phyloP scores from a whole-genome alignment of 305 asterid species.

The Fraxinus floribunda region DNA sequence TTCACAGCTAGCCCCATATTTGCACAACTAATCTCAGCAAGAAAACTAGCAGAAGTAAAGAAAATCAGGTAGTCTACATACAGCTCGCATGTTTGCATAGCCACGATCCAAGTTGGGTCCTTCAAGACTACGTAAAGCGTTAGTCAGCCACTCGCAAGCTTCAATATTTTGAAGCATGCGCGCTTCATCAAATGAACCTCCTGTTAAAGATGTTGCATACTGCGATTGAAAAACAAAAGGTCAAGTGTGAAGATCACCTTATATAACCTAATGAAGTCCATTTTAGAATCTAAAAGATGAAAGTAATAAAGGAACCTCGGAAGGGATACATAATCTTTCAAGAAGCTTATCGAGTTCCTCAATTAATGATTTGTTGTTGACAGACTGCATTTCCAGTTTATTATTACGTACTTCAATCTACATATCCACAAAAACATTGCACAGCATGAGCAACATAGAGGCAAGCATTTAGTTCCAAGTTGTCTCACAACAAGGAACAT shows the following conservation, averaged over 20 bases:
- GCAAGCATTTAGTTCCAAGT: constrained; percentile 19
- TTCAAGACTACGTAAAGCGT: constrained; percentile 70
- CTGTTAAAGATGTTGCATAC: constrained; percentile 75
- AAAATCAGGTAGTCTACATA: constrained; percentile 40
- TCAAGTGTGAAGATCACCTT: constrained; percentile 2
- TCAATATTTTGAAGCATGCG: constrained; percentile 92
- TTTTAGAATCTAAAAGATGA: constrained; percentile 12
- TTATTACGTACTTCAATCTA: constrained; percentile 96
- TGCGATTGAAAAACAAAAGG: constrained; percentile 36
- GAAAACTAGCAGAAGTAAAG: constrained; percentile 21
- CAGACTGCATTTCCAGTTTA: constrained; percentile 97
- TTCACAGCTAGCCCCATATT: constrained; percentile 11
- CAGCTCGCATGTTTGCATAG: constrained; percentile 78
- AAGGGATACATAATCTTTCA: constrained; percentile 78
- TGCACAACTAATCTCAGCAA: constrained; percentile 12
- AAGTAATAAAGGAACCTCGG: constrained; percentile 55
- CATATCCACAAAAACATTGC: constrained; percentile 28
- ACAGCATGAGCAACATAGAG: constrained; percentile 29
- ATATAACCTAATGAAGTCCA: constrained; percentile 8
- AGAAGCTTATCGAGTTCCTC: constrained; percentile 97
- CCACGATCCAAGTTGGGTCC: constrained; percentile 74
- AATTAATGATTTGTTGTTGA: constrained; percentile 73
- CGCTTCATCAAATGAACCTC: constrained; percentile 93
- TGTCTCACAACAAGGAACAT: not conserved
- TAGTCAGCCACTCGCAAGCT: constrained; percentile 95